phyloP scores from a whole-genome alignment of 352 stramenopile species.

The Globisporangium orthogonon region DNA sequence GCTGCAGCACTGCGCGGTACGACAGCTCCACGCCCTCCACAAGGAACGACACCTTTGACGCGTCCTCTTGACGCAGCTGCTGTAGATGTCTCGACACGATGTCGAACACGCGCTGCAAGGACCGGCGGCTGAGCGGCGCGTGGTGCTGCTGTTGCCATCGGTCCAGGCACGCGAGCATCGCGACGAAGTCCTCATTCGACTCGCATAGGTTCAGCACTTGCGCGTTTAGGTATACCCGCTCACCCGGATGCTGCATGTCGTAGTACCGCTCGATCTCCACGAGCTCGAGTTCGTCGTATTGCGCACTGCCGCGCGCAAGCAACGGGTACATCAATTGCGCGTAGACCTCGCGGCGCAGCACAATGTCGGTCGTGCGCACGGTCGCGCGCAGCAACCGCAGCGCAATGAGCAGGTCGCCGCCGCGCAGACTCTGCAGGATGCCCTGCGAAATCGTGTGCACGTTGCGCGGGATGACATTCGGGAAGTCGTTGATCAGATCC shows the following conservation, averaged over 20 bases:
- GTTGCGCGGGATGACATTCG: conserved; percentile 41
- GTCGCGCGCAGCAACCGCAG: conserved; percentile 40
- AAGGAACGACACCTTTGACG: conserved; percentile 9
- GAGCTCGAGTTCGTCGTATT: conserved; percentile 34
- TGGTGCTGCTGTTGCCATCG: conserved; percentile 41
- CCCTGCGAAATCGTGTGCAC: conserved; percentile 41
- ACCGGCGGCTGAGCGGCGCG: conserved; percentile 36
- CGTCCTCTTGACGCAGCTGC: conserved; percentile 19
- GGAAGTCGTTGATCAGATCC: conserved; percentile 49
- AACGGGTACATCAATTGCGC: conserved; percentile 61
- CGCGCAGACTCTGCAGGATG: conserved; percentile 39
- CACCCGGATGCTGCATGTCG: conserved; percentile 33
- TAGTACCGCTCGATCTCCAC: conserved; percentile 57
- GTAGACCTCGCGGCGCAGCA: conserved; percentile 49
- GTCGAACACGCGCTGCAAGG: conserved; percentile 49
- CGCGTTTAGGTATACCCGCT: conserved; percentile 36
- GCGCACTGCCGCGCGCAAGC: conserved; percentile 23
- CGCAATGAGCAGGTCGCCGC: conserved; percentile 38
- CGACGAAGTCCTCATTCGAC: conserved; percentile 52
- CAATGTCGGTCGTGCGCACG: conserved; percentile 29
- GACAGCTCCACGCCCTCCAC: conserved; percentile 46
- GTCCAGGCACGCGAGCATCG: conserved; percentile 52
- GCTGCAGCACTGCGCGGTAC: conserved; percentile 42
- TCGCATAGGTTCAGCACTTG: conserved; percentile 67
- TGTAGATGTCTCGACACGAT: conserved; percentile 49